phyloP scores from a whole-genome alignment of 768 basidiomycete genomes.

The Lactifluus piperatus region DNA sequence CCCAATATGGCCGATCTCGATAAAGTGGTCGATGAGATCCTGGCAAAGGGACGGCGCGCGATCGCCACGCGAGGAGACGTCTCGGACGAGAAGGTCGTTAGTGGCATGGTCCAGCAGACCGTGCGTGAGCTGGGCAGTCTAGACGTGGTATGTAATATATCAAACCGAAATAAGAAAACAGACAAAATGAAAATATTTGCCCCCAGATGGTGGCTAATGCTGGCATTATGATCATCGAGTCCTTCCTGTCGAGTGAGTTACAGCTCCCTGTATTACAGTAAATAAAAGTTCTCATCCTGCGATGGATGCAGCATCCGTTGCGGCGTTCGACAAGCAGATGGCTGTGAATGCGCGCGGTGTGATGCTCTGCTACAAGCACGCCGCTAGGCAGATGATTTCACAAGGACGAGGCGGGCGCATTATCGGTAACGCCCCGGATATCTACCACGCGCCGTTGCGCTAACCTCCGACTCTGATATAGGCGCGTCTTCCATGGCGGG shows the following conservation, averaged over 20 bases:
- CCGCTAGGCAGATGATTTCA: slow-evolving; percentile 20
- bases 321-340: slow-evolving; percentile 5
- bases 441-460: neutral
- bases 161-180: too few relatives aligned
- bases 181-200: too few relatives aligned
- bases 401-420: slow-evolving; percentile 17
- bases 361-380: slow-evolving; percentile 23
- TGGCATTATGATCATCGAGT: neutral
- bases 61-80: slow-evolving; percentile 7
- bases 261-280: too few relatives aligned
- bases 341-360: slow-evolving; percentile 10
- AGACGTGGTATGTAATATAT: slow-evolving; percentile 17
- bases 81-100: slow-evolving; percentile 2
- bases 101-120: neutral
- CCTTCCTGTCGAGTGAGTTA: slow-evolving; percentile 1
- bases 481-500: slow-evolving; percentile 14
- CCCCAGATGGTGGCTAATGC: slow-evolving; percentile 21
- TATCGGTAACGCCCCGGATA: slow-evolving; percentile 2
- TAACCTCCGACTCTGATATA: neutral
- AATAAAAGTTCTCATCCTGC: neutral
- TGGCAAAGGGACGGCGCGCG: slow-evolving; percentile 3
- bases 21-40: neutral
- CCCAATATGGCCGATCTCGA: neutral
- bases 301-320: neutral
- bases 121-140: slow-evolving; percentile 11